Evolutionary conservation across 306 rosid species (phyloP).

Genomic region (Cucurbita argyrosperma): DNA sequence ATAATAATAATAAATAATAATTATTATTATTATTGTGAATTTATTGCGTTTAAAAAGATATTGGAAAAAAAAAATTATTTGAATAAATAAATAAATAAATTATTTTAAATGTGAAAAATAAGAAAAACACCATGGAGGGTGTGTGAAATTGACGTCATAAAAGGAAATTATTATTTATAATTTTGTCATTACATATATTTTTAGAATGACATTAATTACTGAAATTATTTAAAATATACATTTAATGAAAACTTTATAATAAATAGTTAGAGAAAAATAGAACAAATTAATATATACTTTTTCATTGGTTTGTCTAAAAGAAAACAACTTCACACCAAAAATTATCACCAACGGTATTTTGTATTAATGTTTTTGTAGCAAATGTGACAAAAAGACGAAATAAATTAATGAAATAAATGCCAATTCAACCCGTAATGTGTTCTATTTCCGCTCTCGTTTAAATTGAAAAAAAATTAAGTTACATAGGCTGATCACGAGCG

Average conservation of each 20-base stretch:
- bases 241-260: neutral
- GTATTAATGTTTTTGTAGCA: neutral
- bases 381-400: neutral
- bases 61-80: no score
- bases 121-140: neutral
- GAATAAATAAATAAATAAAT: neutral
- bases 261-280: neutral
- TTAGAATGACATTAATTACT: neutral
- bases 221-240: neutral
- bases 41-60: no score
- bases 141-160: neutral
- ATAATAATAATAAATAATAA: no score
- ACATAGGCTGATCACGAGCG: no score
- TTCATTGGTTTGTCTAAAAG: neutral
- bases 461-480: no score
- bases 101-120: neutral
- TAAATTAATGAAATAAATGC: neutral
- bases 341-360: neutral
- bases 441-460: no score
- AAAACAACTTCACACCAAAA: neutral
- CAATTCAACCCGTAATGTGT: no score
- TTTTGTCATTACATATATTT: neutral
- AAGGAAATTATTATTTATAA: neutral
- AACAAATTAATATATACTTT: neutral
- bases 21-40: no score